Base-by-base conservation (phyloP, 371 early-diverging fungal species). In the Mortierella sp. region DNA sequence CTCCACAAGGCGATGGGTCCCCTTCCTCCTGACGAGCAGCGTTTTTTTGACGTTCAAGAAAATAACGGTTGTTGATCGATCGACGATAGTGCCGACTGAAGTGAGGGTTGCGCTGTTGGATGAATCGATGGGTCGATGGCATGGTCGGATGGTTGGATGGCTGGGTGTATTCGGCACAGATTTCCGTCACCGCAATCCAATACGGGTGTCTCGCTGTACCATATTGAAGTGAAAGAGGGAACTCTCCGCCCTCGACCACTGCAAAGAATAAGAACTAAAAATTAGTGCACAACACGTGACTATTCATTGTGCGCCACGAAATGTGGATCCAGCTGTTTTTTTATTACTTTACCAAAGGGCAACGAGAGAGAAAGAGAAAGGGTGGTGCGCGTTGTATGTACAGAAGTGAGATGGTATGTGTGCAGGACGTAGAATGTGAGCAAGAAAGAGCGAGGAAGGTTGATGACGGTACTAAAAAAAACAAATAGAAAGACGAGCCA, bases 221-320 rank as follows among this genome's bases (percentile, higher is more conserved):
- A 81, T 81, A 76, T 81, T 81, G 81, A 81, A 75, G 81, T 81
- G 81, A 81, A 81, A 81, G 81, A 76, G 69, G 71, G 81, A 81
- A 69, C 81, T 70, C 48, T 28, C 26, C 51, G 73, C 31, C 14
- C 73, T 34, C 71, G 44, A 46, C 28, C 53, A 37, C 40, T n/a
- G 3, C 72, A 72, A 34, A 31, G 71, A 72, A 51, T 31, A 53
- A 51, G 26, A 59, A 31, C 59, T 31, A 59, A 59, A 59, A 59
- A 59, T 31, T 31, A 28, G 0, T 5, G 16, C 31, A 3, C n/a
- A 10, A 10, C 57, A 59, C 59, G 59, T 59, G 59, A 59, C 59
- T 16, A 53, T 0, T 14, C 1, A 28, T 59, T 31, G 59, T 16
- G 9, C 14, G 26, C 55, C 55, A 24, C 8, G 13, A 13, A 57